These are phyloP conservation scores for Pisolithus sp. DNA, from an alignment of 768 basidiomycete species.

Conservation along the genomic window DNA sequence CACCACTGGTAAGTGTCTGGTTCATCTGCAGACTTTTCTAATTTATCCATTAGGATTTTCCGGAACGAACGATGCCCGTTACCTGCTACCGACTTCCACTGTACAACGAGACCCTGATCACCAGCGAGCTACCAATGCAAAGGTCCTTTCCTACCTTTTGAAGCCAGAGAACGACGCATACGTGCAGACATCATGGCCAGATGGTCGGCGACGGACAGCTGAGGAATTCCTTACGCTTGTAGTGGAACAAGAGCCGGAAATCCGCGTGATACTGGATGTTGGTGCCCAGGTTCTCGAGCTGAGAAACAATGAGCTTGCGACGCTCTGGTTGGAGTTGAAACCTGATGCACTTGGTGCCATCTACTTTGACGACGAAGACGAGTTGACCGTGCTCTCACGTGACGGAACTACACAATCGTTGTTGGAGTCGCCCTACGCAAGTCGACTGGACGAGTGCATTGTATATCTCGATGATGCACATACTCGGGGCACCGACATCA, in stretches of 20 bases:
- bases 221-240: conserved; percentile 24
- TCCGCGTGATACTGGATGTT: conserved; percentile 47
- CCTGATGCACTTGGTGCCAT: conserved; percentile 20
- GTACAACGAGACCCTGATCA: conserved; percentile 21
- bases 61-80: conserved; percentile 35
- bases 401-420: conserved; percentile 25
- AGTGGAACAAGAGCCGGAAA: conserved; percentile 29
- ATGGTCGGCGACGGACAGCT: conserved; percentile 13
- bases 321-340: conserved; percentile 32
- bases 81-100: conserved; percentile 32
- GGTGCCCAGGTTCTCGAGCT: conserved; percentile 53
- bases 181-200: conserved; percentile 6
- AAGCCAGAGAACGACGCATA: conserved; percentile 18
- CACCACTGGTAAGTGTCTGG: conserved; percentile 10
- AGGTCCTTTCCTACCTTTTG: conserved; percentile 25
- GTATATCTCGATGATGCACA: conserved; percentile 37
- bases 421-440: conserved; percentile 26
- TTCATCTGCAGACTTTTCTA: neutral
- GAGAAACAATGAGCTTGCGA: conserved; percentile 35
- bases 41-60: conserved; percentile 26
- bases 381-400: conserved; percentile 26
- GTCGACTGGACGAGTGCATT: conserved; percentile 30
- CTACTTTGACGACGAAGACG: conserved; percentile 29
- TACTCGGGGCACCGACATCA: conserved; percentile 35
- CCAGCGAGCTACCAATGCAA: conserved; percentile 41